Percentiles rank a stretch among this genome's conserved stretches.
phyloP scores from a whole-genome alignment of 1,139 yeast species.

The Pichia sp. region DNA sequence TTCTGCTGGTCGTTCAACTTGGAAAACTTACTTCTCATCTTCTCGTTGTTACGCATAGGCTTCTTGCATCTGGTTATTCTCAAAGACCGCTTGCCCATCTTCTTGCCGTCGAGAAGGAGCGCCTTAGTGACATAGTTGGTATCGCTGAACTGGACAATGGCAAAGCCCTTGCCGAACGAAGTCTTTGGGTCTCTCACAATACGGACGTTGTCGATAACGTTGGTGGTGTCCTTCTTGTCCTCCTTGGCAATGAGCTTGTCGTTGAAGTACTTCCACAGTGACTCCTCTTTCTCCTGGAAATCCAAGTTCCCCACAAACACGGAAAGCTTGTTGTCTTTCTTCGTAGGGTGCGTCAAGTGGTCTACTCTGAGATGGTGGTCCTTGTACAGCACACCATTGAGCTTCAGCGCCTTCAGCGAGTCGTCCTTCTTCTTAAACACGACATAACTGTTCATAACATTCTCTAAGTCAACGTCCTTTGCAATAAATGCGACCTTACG shows the following conservation, averaged over 20 bases:
- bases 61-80: constrained; percentile 77
- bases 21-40: constrained; percentile 27
- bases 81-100: constrained; percentile 58
- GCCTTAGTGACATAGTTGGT: constrained; percentile 80
- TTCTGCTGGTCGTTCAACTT: constrained; percentile 58
- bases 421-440: constrained; percentile 56
- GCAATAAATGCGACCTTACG: constrained; percentile 87
- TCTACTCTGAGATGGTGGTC: constrained; percentile 84
- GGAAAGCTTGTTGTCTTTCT: constrained; percentile 77
- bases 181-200: constrained; percentile 89
- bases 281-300: constrained; percentile 88
- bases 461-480: constrained; percentile 71
- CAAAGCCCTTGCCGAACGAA: constrained; percentile 95
- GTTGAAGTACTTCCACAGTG: constrained; percentile 78
- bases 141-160: constrained; percentile 88
- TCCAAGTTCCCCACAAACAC: constrained; percentile 92
- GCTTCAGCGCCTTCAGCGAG: constrained; percentile 46
- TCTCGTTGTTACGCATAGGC: constrained; percentile 29
- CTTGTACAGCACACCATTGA: constrained; percentile 67
- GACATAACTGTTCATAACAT: constrained; percentile 81
- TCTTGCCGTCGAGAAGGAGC: constrained; percentile 68
- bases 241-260: constrained; percentile 26
- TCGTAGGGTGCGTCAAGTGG: constrained; percentile 84
- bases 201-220: constrained; percentile 66
- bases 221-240: constrained; percentile 47